phyloP scores from a whole-genome alignment of 2,329 filamentous ascomycete genomes.

The Aspergillus sp. region DNA sequence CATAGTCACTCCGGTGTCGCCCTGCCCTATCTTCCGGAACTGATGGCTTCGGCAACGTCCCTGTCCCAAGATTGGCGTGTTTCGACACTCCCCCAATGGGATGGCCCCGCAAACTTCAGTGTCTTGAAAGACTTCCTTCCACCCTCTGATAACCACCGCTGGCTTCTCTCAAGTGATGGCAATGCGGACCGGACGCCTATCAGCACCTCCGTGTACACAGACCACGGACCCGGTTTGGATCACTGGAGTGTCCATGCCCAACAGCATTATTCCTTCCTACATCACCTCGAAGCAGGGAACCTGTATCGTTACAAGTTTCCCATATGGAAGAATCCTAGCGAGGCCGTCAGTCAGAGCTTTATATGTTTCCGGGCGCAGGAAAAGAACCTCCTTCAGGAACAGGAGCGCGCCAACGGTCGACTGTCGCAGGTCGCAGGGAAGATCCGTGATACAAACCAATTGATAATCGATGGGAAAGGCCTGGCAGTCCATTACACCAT shows the following conservation, averaged over 20 bases:
- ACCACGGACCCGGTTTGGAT: conserved; percentile 43
- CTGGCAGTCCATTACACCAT: conserved; percentile 57
- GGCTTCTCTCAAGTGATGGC: conserved; percentile 46
- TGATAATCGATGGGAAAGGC: conserved; percentile 55
- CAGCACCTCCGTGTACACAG: conserved; percentile 48
- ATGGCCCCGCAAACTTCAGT: conserved; percentile 31
- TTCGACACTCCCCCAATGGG: conserved; percentile 35
- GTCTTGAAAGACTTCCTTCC: conserved; percentile 27
- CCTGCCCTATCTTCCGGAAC: conserved; percentile 55
- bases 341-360: conserved; percentile 56
- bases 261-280: conserved; percentile 47
- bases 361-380: conserved; percentile 55
- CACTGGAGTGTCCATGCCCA: conserved; percentile 53
- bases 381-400: conserved; percentile 43
- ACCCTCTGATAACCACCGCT: conserved; percentile 47
- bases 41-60: conserved; percentile 20
- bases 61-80: conserved; percentile 32
- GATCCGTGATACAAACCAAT: conserved; percentile 12
- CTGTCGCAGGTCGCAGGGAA: conserved; percentile 32
- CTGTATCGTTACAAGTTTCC: conserved; percentile 51
- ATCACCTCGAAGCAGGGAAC: conserved; percentile 51
- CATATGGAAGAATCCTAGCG: conserved; percentile 48
- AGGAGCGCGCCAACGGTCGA: conserved; percentile 41
- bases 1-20: conserved; percentile 56
- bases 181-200: conserved; percentile 48